These are phyloP conservation scores for Avena insularis DNA, from an alignment of 176 grass and related monocot species.

Conservation along the genomic window DNA sequence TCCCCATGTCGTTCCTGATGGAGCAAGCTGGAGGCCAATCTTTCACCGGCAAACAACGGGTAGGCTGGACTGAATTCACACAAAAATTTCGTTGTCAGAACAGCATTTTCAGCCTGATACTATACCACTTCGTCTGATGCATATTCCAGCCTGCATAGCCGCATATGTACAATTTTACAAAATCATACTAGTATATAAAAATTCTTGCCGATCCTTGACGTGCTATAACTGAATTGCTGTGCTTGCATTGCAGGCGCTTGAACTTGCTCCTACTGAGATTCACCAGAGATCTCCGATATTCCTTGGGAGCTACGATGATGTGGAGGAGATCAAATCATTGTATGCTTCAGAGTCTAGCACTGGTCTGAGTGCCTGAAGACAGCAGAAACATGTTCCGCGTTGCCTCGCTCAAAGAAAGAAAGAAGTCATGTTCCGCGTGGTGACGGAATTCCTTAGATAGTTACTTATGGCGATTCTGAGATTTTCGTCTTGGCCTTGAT, in stretches of 20 bases:
- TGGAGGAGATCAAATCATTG: constrained; percentile 84
- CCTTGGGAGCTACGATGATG: constrained; percentile 90
- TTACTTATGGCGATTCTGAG: background rate
- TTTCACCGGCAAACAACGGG: constrained; percentile 90
- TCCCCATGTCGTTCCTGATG: constrained; percentile 96
- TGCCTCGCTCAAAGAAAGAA: background rate
- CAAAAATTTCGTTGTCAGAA: background rate
- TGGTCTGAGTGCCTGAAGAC: constrained; percentile 18
- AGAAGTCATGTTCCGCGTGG: background rate
- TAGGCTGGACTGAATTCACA: constrained; percentile 20
- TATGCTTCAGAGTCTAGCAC: constrained; percentile 62
- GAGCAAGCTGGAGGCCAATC: constrained; percentile 95
- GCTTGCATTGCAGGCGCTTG: constrained; percentile 68
- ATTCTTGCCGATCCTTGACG: background rate
- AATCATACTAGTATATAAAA: background rate
- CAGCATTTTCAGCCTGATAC: background rate
- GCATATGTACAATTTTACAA: background rate
- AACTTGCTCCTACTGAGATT: constrained; percentile 67
- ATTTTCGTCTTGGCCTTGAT: background rate
- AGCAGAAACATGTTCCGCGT: background rate
- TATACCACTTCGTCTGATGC: background rate
- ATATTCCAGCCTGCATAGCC: background rate
- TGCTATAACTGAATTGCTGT: constrained; percentile 1
- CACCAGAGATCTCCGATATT: constrained; percentile 93
- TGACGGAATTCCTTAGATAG: background rate